Base-by-base conservation (phyloP, 2,329 filamentous ascomycete genomes). In the Fusarium nygamai region DNA sequence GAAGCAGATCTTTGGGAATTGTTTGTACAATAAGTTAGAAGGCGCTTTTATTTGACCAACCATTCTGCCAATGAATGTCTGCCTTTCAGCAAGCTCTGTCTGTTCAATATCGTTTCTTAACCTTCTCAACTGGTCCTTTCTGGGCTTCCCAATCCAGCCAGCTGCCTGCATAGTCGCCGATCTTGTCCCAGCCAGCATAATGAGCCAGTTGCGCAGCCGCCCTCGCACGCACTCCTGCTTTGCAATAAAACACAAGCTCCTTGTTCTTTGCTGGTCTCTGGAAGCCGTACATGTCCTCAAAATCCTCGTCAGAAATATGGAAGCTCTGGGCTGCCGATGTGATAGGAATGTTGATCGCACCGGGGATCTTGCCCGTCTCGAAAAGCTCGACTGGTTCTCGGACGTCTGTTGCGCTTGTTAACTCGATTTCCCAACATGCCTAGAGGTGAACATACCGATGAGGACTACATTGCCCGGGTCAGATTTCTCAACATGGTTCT, bases 201-300 rank as follows among this genome's bases (percentile, higher is more conserved):
- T 87, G 86, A 36, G 96, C 96, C 81, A 98, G 83, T 73, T 89
- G 87, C 12, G 95, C 95, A 12, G 95, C 95, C 2, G 93, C 90
- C 51, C 88, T 86, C 76, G 94, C 94, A 80, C 96, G 88, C 73
- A 98, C 94, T 5, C 96, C 96, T 0, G 95, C 92, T 85, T 94
- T 97, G 85, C 96, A 99, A 83, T 98, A 98, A 79, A 98, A 96
- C 8, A 98, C 88, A 20, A 98, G 82, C 73, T 89, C 86, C 38
- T 83, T 81, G 50, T 89, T 86, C 68, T 85, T 85, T 6, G 78
- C 78, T 0, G 87, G 95, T 69, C 94, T 93, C 67, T 87, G 84
- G 79, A 93, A 97, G 8, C 94, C 95, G 82, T 94, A 95, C 22
- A 92, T 85, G 69, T 94, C 93, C 80, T 93, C 89, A 80, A 98